Conservation (phyloP, 2,329 filamentous ascomycete genomes). For the Microsporum ferrugineum region DNA sequence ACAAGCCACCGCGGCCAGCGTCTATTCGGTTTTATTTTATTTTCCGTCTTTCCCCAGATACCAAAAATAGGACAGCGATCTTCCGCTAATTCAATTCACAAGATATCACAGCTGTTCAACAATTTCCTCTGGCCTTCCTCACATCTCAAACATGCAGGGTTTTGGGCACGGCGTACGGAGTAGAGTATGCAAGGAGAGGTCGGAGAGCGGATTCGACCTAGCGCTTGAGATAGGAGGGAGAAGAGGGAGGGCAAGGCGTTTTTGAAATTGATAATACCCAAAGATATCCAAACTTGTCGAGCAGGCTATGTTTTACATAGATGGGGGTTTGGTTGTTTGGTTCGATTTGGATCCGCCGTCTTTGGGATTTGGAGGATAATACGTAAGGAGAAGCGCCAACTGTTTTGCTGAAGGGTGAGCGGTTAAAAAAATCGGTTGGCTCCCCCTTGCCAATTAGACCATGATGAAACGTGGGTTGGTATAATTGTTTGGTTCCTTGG, state of each 20-base stretch:
- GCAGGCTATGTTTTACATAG: background rate
- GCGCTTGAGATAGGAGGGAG: background rate
- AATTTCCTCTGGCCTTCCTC: background rate
- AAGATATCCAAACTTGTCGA: background rate
- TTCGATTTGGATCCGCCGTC: background rate
- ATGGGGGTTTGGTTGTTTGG: background rate
- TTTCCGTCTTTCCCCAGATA: background rate
- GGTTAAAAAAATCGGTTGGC: background rate
- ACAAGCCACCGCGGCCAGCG: background rate
- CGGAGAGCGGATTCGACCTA: background rate
- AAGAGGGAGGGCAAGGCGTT: background rate
- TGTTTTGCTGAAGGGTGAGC: background rate
- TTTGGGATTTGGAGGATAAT: background rate
- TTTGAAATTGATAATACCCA: background rate
- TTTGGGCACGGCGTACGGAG: background rate
- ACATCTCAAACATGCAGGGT: background rate
- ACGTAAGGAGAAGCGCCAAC: background rate
- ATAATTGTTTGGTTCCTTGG: background rate
- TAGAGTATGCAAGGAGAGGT: background rate
- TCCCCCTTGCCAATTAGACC: background rate
- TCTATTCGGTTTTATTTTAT: background rate
- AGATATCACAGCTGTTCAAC: background rate
- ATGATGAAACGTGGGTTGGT: slow-evolving; percentile 1
- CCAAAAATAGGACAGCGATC: background rate
- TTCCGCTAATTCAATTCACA: background rate